Percentiles rank a stretch among this genome's conserved stretches.
phyloP scores from a whole-genome alignment of 225 moss, liverwort and hornwort species.

The Climacium dendroides region DNA sequence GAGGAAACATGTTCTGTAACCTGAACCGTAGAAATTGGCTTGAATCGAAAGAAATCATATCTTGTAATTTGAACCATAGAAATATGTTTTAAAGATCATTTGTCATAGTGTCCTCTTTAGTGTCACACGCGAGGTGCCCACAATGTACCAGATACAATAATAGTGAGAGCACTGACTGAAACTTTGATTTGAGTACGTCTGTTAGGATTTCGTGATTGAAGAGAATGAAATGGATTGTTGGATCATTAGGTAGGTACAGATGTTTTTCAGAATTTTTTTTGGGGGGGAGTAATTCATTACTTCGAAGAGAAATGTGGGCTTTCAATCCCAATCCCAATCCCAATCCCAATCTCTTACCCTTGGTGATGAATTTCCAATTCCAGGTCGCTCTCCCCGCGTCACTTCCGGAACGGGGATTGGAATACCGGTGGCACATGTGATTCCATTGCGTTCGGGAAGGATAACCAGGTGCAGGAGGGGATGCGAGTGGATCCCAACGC shows the following conservation, averaged over 20 bases:
- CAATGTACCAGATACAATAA: background rate
- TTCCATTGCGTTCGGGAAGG: background rate
- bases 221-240: background rate
- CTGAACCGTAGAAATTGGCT: background rate
- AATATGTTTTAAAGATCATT: background rate
- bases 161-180: background rate
- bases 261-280: too few relatives aligned
- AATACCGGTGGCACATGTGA: slow-evolving; percentile 77
- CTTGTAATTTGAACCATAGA: background rate
- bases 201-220: background rate
- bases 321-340: background rate
- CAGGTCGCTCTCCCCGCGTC: slow-evolving; percentile 65
- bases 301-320: background rate
- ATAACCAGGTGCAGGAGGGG: slow-evolving; percentile 10
- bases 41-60: background rate
- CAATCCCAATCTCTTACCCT: background rate
- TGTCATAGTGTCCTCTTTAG: background rate
- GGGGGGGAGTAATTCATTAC: background rate
- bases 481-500: slow-evolving; percentile 10
- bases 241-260: too few relatives aligned
- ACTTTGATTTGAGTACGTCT: too few relatives aligned
- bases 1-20: background rate
- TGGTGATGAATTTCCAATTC: background rate
- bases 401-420: slow-evolving; percentile 87
- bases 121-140: background rate